Base-by-base conservation (phyloP, 306 rosid species). In the Fragaria nilgerrensis region DNA sequence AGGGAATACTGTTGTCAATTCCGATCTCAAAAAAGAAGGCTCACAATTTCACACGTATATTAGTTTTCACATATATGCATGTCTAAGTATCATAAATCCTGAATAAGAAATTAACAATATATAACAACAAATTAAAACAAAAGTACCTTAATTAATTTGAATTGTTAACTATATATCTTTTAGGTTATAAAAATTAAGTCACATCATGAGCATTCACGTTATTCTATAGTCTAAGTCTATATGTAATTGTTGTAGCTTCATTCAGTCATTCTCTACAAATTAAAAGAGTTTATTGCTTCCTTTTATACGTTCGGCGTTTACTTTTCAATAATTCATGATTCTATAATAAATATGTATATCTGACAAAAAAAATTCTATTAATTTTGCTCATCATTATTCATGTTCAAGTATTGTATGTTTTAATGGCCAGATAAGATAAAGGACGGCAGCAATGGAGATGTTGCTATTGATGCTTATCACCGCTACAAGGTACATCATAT, bases 381-480 rank as follows among this genome's bases (percentile, higher is more conserved):
- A 9, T 22, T 10, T 37, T 37, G 7, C 7, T 37, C 41, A 37
- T 37, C 41, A 9, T 7, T 27, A 62, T 2, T 63, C 4, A 63
- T 63, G 69, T 15, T 64, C 2, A 9, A 7, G 44, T 32, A 6
- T 7, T 23, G 34, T 5, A 15, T 16, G 5, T 16, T 64, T 22
- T 2, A 34, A 64, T 34, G 43, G 64, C 55, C 84, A 84, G 84
- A 70, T 25, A 84, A 71, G 65, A 84, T 87, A 44, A n/a, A 16
- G 20, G 86, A 80, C n/a, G 56, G 79, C 34, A 78, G 88, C 75
- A 82, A 39, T n/a, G 88, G 87, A 66, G 53, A 77, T 25, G 74
- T 77, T 14, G 80, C 80, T 22, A 25, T 52, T 53, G 74, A 77
- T 53, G 66, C 44, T 23, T 77, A 77, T 52, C 68, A 66, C 64